phyloP scores from a whole-genome alignment of 169 alveolate genomes.

The Plasmodium fragile region DNA sequence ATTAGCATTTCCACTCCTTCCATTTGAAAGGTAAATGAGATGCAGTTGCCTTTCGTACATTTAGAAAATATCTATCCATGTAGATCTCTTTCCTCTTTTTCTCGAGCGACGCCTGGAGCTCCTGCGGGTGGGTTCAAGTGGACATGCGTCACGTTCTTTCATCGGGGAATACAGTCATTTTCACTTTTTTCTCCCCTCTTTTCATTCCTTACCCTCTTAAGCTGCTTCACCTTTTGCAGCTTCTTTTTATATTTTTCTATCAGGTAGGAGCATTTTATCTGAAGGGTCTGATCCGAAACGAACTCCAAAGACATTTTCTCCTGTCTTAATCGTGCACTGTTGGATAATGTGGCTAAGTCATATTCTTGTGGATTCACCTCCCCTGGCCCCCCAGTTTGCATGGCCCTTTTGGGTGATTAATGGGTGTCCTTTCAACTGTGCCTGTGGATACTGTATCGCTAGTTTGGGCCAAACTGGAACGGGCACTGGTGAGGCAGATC shows the following conservation, averaged over 20 bases:
- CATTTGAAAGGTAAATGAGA: background rate
- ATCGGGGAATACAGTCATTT: background rate
- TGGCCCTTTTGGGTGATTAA: background rate
- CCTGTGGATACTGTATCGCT: background rate
- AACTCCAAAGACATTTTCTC: conserved; percentile 26
- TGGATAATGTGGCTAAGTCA: background rate
- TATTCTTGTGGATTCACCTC: background rate
- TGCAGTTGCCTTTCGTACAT: conserved; percentile 16
- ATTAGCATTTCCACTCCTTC: background rate
- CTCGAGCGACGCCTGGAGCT: conserved; percentile 14
- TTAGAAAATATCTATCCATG: conserved; percentile 43
- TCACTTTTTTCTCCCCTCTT: background rate
- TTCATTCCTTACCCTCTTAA: conserved; percentile 34
- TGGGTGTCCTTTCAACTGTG: background rate
- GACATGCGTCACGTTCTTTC: background rate
- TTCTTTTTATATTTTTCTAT: conserved; percentile 72
- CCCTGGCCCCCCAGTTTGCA: background rate
- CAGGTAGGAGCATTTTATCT: conserved; percentile 69
- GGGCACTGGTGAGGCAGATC: background rate
- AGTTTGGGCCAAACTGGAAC: background rate
- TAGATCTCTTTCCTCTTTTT: conserved; percentile 47
- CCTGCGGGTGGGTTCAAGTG: conserved; percentile 18
- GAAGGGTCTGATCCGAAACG: conserved; percentile 19
- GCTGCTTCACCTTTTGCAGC: conserved; percentile 45
- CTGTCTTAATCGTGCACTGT: background rate